Evolutionary conservation across 2,329 filamentous ascomycete species (phyloP).

Genomic region (Aureobasidium sp.): DNA sequence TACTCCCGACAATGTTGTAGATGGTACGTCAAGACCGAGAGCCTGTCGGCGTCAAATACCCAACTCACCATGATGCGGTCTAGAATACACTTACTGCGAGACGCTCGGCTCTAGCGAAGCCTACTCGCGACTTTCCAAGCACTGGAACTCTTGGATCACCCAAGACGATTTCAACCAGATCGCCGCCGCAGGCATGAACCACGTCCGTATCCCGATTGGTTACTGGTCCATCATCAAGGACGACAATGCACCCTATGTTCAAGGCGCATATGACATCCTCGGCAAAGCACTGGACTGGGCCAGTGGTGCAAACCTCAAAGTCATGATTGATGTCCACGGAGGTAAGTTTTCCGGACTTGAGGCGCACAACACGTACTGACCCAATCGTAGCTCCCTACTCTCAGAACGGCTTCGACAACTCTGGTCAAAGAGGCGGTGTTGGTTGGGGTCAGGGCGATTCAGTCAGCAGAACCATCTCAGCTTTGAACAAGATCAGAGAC

Average conservation of each 20-base stretch:
- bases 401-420: slow-evolving; percentile 64
- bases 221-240: slow-evolving; percentile 54
- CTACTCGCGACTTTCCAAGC: slow-evolving; percentile 40
- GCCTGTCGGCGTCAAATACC: slow-evolving; percentile 9
- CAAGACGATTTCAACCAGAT: slow-evolving; percentile 51
- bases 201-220: slow-evolving; percentile 59
- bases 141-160: slow-evolving; percentile 54
- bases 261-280: slow-evolving; percentile 53
- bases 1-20: slow-evolving; percentile 42
- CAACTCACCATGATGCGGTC: too few species aligned
- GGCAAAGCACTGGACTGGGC: slow-evolving; percentile 56
- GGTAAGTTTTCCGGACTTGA: slow-evolving; percentile 37
- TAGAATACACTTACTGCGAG: slow-evolving; percentile 46
- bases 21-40: slow-evolving; percentile 33
- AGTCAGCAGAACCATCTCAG: slow-evolving; percentile 34
- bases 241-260: slow-evolving; percentile 53
- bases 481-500: slow-evolving; percentile 42
- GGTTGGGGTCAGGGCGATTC: slow-evolving; percentile 40
- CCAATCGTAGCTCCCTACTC: slow-evolving; percentile 46
- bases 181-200: slow-evolving; percentile 51
- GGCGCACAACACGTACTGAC: neutral
- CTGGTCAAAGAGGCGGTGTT: slow-evolving; percentile 46
- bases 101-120: slow-evolving; percentile 45
- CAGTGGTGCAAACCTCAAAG: slow-evolving; percentile 50
- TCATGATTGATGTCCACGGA: slow-evolving; percentile 63